Percentiles rank a stretch among this genome's conserved stretches.
phyloP scores from a whole-genome alignment of 805 yeast genomes.

The Lipomyces orientalis region DNA sequence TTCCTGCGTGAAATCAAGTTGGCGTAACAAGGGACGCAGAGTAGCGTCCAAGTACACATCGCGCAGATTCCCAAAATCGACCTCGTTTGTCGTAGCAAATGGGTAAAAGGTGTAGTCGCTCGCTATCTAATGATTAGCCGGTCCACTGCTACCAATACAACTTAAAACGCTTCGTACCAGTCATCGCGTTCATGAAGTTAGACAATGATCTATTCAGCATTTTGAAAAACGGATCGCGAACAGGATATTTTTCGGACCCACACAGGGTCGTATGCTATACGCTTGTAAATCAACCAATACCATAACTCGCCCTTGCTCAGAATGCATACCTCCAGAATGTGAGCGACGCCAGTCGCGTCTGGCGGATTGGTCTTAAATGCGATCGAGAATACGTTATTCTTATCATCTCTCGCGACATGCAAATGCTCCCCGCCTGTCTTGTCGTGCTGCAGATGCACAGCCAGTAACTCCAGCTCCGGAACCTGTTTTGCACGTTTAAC shows the following conservation, averaged over 20 bases:
- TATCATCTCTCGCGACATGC: conserved; percentile 83
- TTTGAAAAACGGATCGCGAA: conserved; percentile 95
- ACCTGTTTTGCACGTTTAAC: conserved; percentile 68
- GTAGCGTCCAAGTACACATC: conserved; percentile 89
- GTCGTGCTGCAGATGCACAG: conserved; percentile 71
- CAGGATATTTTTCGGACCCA: conserved; percentile 90
- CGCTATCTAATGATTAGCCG: conserved; percentile 50
- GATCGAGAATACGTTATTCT: conserved; percentile 85
- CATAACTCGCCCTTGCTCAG: background rate
- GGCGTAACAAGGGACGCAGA: conserved; percentile 75
- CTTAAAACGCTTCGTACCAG: conserved; percentile 45
- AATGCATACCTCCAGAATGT: conserved; percentile 67
- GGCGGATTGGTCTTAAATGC: conserved; percentile 96
- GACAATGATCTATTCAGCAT: conserved; percentile 94
- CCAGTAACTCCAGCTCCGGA: conserved; percentile 82
- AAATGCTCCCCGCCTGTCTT: conserved; percentile 79
- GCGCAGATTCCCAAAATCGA: conserved; percentile 82
- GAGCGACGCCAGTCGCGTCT: conserved; percentile 93
- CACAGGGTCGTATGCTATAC: conserved; percentile 85
- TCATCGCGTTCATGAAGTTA: conserved; percentile 98
- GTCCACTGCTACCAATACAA: background rate
- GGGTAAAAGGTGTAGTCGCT: conserved; percentile 96
- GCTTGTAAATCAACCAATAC: background rate
- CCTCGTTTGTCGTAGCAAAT: conserved; percentile 87
- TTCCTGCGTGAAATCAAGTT: conserved; percentile 88